These are phyloP conservation scores for Aeschynomene evenia DNA, from an alignment of 306 rosid species.

Conservation along the genomic window DNA sequence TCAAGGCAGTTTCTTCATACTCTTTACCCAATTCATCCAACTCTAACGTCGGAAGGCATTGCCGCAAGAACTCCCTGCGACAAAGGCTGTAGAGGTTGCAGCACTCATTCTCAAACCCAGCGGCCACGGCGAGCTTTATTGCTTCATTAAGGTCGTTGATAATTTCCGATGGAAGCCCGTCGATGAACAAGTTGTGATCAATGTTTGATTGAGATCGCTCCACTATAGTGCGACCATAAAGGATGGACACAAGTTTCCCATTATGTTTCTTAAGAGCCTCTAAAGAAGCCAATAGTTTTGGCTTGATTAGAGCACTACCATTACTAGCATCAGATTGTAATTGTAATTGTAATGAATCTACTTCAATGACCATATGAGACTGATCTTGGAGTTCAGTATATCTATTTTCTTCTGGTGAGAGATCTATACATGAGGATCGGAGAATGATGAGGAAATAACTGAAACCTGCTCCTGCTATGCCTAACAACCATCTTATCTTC, in stretches of 20 bases:
- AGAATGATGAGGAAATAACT: not conserved
- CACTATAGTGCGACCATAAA: not conserved
- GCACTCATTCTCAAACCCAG: slow-evolving; percentile 63
- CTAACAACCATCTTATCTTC: not conserved
- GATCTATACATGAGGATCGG: not conserved
- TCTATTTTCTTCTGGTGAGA: not conserved
- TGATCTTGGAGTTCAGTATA: not conserved
- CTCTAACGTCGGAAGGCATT: not conserved
- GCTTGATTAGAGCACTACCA: not conserved
- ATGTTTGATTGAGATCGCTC: not conserved
- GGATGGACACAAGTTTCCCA: not conserved
- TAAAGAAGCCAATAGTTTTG: not conserved
- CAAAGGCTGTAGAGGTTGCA: slow-evolving; percentile 50
- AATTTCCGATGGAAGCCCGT: slow-evolving; percentile 53
- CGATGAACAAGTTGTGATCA: slow-evolving; percentile 55
- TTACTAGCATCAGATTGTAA: not conserved
- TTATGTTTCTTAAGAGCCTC: not conserved
- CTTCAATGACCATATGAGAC: not conserved
- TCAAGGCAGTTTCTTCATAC: too few relatives aligned
- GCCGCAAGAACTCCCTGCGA: slow-evolving; percentile 59
- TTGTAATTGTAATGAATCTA: not conserved
- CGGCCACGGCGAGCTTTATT: slow-evolving; percentile 58
- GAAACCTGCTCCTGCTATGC: not conserved
- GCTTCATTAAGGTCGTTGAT: slow-evolving; percentile 60
- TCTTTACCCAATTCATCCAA: not conserved